Percentiles rank a stretch among this genome's conserved stretches.
Conservation (phyloP, 139 green algal genomes). For the Picochlorum costavermella region DNA sequence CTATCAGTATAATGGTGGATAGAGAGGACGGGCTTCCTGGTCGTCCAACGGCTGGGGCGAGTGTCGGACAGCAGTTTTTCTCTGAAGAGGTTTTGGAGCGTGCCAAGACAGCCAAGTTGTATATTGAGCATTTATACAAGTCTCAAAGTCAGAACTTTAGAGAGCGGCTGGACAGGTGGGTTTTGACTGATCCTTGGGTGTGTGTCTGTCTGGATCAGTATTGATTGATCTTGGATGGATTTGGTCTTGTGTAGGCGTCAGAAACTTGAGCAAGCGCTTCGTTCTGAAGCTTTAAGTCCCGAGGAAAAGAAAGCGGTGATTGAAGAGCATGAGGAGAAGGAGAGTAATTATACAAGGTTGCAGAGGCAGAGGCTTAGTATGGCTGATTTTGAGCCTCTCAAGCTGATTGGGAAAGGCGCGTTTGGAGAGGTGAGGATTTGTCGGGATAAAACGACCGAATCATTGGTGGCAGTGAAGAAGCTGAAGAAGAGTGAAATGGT, state of each 20-base stretch:
- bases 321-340: conserved; percentile 58
- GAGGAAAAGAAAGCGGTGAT: conserved; percentile 44
- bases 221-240: background rate
- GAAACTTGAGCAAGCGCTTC: conserved; percentile 62
- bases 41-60: background rate
- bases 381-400: conserved; percentile 91
- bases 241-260: conserved; percentile 40
- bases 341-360: conserved; percentile 72
- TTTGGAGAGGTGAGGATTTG: conserved; percentile 94
- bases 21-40: background rate
- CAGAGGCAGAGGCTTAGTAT: conserved; percentile 71
- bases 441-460: conserved; percentile 61
- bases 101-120: conserved; percentile 71
- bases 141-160: conserved; percentile 63
- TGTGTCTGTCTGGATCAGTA: too few relatives aligned
- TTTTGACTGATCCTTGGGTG: background rate
- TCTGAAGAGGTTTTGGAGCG: conserved; percentile 31
- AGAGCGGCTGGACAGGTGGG: conserved; percentile 61
- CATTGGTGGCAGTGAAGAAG: conserved; percentile 97
- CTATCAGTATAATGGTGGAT: background rate
- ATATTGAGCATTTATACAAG: conserved; percentile 93
- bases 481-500: conserved; percentile 95
- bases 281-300: conserved; percentile 38
- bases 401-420: conserved; percentile 89
- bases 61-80: conserved; percentile 22